Base-by-base conservation (phyloP, 306 rosid species). In the Luffa aegyptiaca region DNA sequence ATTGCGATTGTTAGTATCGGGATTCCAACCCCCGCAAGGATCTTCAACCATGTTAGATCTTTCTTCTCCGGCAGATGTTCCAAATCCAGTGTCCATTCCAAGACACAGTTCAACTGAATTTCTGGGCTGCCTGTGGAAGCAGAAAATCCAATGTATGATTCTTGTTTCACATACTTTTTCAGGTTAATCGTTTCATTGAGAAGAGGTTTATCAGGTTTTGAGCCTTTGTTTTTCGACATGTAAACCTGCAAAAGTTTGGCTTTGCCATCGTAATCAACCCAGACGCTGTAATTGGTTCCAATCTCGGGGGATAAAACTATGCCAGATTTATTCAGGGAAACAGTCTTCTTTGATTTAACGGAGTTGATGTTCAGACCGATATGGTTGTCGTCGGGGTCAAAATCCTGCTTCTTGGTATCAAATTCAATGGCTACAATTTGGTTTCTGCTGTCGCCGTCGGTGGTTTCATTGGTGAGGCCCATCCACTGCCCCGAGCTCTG, bases 341-440 rank as follows among this genome's bases (percentile, higher is more conserved):
- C 80, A 18, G 76, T 71, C 35, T 58, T 83, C 5, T 2, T 76
- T 13, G 91, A 88, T 18, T 0, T 58, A 33, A 86, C 77, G 2
- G 89, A 86, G 82, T 88, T 86, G 82, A 88, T 48, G 75, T 88
- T 65, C 41, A 86, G 82, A 21, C 91, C 91, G 6, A 86, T 76
- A 49, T 88, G 91, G 45, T 86, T 84, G 57, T 13, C 80, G 44
- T 82, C 84, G 0, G 86, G 86, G 75, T 88, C 89, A 0, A 82
- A 72, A 5, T 69, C 83, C 81, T 88, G 91, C 84, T 76, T 84
- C 20, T 71, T 31, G 1, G 87, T 82, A 61, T 88, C 91, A 18
- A 88, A 86, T 70, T 88, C 89, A 5, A 88, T 78, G 17, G 91
- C 89, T 16, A 86, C 85, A 0, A 88, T 42, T 36, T 56, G 68